Base-by-base conservation (phyloP, 306 rosid genomes). In the Begonia loranthoides region DNA sequence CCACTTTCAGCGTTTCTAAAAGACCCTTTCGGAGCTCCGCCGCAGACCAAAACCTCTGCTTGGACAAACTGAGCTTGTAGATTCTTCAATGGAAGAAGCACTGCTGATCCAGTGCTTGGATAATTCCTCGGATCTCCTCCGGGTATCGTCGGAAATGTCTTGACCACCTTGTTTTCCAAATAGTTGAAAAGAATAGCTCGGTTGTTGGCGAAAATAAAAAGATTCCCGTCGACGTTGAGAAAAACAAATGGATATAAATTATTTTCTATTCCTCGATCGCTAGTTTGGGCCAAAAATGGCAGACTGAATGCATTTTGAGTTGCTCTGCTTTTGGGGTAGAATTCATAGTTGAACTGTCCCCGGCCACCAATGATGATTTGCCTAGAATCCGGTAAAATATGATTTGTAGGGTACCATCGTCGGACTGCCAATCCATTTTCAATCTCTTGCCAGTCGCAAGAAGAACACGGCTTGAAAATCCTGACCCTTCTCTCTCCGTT, bases 241-340 rank as follows among this genome's bases (percentile, higher is more conserved):
- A 84, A 89, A 9, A 78, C 70, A 67, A 89, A 89, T 12, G 97
- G 97, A 39, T 84, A 89, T 51, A 84, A 80, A 52, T 81, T 84
- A 78, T 75, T 82, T 39, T 79, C 87, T 43, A 51, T 65, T 3
- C 57, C 41, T 1, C 45, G 19, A 21, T 81, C 70, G 50, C 54
- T 9, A n/a, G 95, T 84, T 15, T 50, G 62, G 59, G 41, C 75
- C 68, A 89, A 57, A 58, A 89, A 82, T 9, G 89, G 84, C 39
- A 84, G 87, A 11, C 54, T 48, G 17, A 60, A 79, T 0, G 84
- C 49, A 22, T 69, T 61, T 12, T 77, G 82, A 28, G 36, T 28
- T 7, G 36, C 36, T 9, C 46, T 38, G 9, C 57, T 47, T 63
- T 79, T 84, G 2, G 93, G 95, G 1, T 79, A 54, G 47, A 79